These are phyloP conservation scores for Pilasporangium apinafurcum DNA, from an alignment of 352 stramenopile species.

Conservation along the genomic window DNA sequence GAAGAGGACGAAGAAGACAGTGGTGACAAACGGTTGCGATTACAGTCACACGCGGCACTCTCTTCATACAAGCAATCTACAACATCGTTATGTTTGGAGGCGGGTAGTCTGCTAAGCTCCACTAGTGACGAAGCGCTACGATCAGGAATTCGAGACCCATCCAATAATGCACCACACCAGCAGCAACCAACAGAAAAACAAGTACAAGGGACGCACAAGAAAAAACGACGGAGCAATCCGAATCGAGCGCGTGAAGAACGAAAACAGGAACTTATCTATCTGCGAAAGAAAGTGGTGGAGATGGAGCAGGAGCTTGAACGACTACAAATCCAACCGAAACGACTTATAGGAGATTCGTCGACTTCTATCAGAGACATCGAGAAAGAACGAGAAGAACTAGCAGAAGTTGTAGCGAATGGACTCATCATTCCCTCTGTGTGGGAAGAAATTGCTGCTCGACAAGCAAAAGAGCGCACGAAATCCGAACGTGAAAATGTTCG, in stretches of 20 bases:
- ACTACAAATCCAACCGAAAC: constrained; percentile 10
- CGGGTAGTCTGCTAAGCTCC: too few species aligned
- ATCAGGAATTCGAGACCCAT: too few species aligned
- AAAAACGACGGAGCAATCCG: neutral
- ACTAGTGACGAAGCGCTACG: too few species aligned
- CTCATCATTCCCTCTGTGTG: constrained; percentile 14
- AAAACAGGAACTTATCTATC: constrained; percentile 30
- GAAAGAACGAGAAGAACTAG: neutral
- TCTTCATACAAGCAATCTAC: too few species aligned
- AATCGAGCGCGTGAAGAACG: constrained; percentile 9
- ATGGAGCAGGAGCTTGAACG: constrained; percentile 23
- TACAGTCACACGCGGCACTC: too few species aligned
- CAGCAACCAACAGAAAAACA: too few species aligned
- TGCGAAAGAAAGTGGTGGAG: constrained; percentile 28
- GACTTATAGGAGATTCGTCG: constrained; percentile 2
- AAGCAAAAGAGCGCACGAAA: constrained; percentile 26
- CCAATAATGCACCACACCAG: too few species aligned
- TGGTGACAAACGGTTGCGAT: too few species aligned
- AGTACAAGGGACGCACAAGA: constrained; percentile 3
- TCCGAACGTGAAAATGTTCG: constrained; percentile 39
- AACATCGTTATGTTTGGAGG: too few species aligned
- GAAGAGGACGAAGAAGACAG: too few species aligned
- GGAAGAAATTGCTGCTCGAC: constrained; percentile 31
- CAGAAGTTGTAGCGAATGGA: neutral
- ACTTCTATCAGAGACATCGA: neutral